Percentiles rank a stretch among this genome's conserved stretches.
Conservation (phyloP, 2,329 filamentous ascomycete genomes). For the Talaromyces atroroseus region DNA sequence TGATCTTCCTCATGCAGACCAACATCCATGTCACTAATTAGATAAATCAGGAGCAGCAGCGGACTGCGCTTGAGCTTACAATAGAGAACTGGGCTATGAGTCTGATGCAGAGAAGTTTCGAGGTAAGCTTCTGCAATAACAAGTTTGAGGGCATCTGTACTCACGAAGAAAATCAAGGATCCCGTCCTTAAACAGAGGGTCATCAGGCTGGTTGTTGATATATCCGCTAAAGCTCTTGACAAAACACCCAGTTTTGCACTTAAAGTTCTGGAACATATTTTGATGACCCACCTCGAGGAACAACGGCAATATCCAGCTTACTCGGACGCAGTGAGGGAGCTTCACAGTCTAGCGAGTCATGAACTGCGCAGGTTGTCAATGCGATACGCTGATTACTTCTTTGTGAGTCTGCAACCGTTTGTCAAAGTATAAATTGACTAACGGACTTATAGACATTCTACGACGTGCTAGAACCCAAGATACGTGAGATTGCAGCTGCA, state of each 20-base stretch:
- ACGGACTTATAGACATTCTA: slow-evolving; percentile 62
- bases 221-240: slow-evolving; percentile 74
- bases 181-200: slow-evolving; percentile 77
- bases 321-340: slow-evolving; percentile 82
- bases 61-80: slow-evolving; percentile 32
- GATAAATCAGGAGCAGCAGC: slow-evolving; percentile 31
- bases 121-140: slow-evolving; percentile 22
- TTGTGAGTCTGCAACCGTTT: slow-evolving; percentile 45
- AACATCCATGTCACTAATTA: background rate
- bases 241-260: slow-evolving; percentile 76
- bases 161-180: slow-evolving; percentile 49
- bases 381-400: slow-evolving; percentile 84
- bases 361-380: slow-evolving; percentile 85
- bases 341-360: slow-evolving; percentile 77
- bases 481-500: slow-evolving; percentile 69
- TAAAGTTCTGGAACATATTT: slow-evolving; percentile 82
- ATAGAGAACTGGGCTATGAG: slow-evolving; percentile 39
- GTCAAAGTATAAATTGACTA: slow-evolving; percentile 10
- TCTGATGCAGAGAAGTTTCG: slow-evolving; percentile 37
- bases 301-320: slow-evolving; percentile 67
- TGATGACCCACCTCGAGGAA: slow-evolving; percentile 73
- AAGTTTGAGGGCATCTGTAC: slow-evolving; percentile 9
- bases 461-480: slow-evolving; percentile 74
- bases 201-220: slow-evolving; percentile 74
- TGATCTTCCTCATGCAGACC: slow-evolving; percentile 9